A percentile compares a stretch with the other conserved stretches of the same genome.
These are phyloP conservation scores for Metschnikowia koreensis DNA, from an alignment of 805 yeast species.

Conservation along the genomic window DNA sequence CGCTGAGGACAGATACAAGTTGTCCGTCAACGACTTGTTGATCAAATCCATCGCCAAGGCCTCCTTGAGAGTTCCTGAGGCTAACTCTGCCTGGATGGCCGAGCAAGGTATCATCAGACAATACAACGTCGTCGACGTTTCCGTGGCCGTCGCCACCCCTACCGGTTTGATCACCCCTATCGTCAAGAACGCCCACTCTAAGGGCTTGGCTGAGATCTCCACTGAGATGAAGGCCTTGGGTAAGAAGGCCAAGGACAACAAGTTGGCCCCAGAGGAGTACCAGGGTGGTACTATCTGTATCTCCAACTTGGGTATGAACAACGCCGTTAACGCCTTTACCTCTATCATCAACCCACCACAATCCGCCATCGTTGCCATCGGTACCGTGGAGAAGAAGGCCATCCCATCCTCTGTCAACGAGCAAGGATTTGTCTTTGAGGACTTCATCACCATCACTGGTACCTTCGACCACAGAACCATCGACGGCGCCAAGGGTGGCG, in stretches of 20 bases:
- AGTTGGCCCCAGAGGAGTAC: slow-evolving; percentile 93
- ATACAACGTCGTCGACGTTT: slow-evolving; percentile 87
- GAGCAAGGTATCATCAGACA: slow-evolving; percentile 87
- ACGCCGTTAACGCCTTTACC: slow-evolving; percentile 87
- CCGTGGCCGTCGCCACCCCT: slow-evolving; percentile 98
- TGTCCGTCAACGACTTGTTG: slow-evolving; percentile 91
- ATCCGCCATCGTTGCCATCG: slow-evolving; percentile 88
- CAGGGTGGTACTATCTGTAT: slow-evolving; percentile 99
- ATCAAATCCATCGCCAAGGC: slow-evolving; percentile 95
- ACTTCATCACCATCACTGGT: slow-evolving; percentile 88
- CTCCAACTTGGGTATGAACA: slow-evolving; percentile 98
- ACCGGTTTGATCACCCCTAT: slow-evolving; percentile 97
- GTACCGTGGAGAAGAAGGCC: slow-evolving; percentile 89
- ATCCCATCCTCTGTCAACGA: slow-evolving; percentile 89
- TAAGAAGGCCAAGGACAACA: slow-evolving; percentile 92
- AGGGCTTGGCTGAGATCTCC: slow-evolving; percentile 84
- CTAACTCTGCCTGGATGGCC: slow-evolving; percentile 91
- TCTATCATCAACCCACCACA: slow-evolving; percentile 99
- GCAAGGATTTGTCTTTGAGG: slow-evolving; percentile 89
- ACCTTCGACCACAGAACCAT: slow-evolving; percentile 97
- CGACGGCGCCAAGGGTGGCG: slow-evolving; percentile 98
- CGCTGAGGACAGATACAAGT: slow-evolving; percentile 82
- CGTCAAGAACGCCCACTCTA: slow-evolving; percentile 80
- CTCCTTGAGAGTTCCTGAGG: slow-evolving; percentile 85
- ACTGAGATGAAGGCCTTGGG: slow-evolving; percentile 86